phyloP scores from a whole-genome alignment of 257 asterid genomes.

The Phtheirospermum japonicum region DNA sequence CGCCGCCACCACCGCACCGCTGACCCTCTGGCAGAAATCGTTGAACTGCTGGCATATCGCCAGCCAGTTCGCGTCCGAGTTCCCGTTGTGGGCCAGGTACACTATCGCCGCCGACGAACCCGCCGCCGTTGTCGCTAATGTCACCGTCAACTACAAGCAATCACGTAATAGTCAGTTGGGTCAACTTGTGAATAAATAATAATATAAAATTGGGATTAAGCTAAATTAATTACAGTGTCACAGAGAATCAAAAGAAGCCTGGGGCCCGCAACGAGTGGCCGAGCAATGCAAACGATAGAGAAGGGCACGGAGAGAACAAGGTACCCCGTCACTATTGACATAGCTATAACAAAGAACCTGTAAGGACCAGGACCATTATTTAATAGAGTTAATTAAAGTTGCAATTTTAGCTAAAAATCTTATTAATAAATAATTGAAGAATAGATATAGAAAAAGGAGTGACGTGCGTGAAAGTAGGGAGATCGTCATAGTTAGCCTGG shows the following conservation, averaged over 20 bases:
- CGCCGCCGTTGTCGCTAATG: conserved; percentile 56
- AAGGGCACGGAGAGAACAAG: conserved; percentile 71
- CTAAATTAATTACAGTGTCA: conserved; percentile 43
- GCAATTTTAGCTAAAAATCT: too few species aligned
- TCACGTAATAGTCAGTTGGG: background rate
- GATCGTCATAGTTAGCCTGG: conserved; percentile 77
- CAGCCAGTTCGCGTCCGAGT: conserved; percentile 56
- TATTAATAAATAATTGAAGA: background rate
- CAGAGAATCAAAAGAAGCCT: conserved; percentile 38
- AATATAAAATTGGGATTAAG: background rate
- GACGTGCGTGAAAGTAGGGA: conserved; percentile 67
- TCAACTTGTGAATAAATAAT: background rate
- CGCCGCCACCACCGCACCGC: conserved; percentile 58
- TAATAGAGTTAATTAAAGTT: too few species aligned
- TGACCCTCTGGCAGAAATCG: conserved; percentile 52
- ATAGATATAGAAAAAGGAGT: background rate
- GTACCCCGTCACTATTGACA: conserved; percentile 54
- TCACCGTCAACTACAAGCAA: conserved; percentile 39
- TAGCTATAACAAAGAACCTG: conserved; percentile 72
- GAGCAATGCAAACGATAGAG: conserved; percentile 46
- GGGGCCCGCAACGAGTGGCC: conserved; percentile 32
- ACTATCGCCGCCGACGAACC: conserved; percentile 62
- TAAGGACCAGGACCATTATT: too few species aligned
- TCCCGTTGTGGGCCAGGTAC: conserved; percentile 70
- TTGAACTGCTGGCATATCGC: conserved; percentile 61